Evolutionary conservation across 2,329 filamentous ascomycete species (phyloP).

Genomic region (Cladosporium sp.): DNA sequence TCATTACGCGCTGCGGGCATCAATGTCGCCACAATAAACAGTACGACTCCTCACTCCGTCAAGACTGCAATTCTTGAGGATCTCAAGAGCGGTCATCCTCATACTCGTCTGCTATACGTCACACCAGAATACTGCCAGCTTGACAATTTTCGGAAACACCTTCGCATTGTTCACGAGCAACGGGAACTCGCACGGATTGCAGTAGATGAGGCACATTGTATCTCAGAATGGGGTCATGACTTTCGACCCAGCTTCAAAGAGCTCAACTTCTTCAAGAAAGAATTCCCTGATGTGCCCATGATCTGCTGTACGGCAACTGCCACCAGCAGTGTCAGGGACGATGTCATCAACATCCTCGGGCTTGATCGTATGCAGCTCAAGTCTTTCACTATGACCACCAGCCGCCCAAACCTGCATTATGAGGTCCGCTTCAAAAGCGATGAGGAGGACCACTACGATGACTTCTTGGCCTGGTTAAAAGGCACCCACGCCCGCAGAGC

Average conservation of each 20-base stretch:
- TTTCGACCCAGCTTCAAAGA: conserved; percentile 90
- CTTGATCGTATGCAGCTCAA: conserved; percentile 61
- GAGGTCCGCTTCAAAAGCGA: conserved; percentile 81
- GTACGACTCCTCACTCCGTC: conserved; percentile 64
- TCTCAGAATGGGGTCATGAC: conserved; percentile 97
- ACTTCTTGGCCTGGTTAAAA: conserved; percentile 73
- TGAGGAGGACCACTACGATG: conserved; percentile 65
- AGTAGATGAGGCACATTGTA: conserved; percentile 93
- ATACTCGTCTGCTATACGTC: conserved; percentile 80
- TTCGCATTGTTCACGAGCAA: conserved; percentile 71
- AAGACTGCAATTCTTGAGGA: conserved; percentile 69
- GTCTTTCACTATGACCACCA: conserved; percentile 77
- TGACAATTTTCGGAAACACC: conserved; percentile 68
- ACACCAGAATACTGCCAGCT: conserved; percentile 84
- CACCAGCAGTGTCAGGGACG: conserved; percentile 71
- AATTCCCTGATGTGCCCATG: conserved; percentile 79
- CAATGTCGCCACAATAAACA: conserved; percentile 80
- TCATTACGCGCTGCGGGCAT: conserved; percentile 70
- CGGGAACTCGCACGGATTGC: conserved; percentile 81
- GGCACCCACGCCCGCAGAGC: conserved; percentile 65
- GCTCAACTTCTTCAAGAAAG: conserved; percentile 76
- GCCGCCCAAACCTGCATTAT: conserved; percentile 80
- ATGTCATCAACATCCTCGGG: conserved; percentile 72
- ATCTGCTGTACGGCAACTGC: conserved; percentile 92
- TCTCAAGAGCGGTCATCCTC: conserved; percentile 80